Conservation (phyloP, 331 rosid species). For the Telfairia occidentalis region DNA sequence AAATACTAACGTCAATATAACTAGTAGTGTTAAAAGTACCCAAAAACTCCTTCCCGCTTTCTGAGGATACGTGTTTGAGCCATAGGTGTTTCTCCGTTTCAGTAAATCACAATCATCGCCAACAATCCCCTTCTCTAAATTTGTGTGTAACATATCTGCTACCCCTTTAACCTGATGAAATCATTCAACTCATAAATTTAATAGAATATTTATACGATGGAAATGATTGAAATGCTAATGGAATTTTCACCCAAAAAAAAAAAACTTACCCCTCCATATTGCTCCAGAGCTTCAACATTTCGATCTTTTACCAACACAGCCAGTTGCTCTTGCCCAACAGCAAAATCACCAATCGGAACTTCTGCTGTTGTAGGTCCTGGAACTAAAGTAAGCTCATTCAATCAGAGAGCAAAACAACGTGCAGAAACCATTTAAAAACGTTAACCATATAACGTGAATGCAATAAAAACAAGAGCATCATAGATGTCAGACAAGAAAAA, state of each 20-base stretch:
- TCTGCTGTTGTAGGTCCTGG: slow-evolving; percentile 25
- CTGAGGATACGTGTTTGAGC: slow-evolving; percentile 81
- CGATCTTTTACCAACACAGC: slow-evolving; percentile 76
- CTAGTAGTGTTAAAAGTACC: slow-evolving; percentile 28
- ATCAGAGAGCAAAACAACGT: background rate
- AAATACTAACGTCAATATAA: background rate
- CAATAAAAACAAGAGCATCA: background rate
- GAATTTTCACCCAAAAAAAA: background rate
- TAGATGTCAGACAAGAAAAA: background rate
- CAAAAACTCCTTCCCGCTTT: slow-evolving; percentile 75
- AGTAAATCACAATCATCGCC: slow-evolving; percentile 72
- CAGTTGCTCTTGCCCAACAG: slow-evolving; percentile 59
- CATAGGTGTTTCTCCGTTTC: slow-evolving; percentile 57
- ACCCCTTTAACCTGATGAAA: slow-evolving; percentile 62
- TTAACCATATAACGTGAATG: background rate
- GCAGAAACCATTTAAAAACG: background rate
- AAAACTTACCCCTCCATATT: slow-evolving; percentile 68
- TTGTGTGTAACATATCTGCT: slow-evolving; percentile 48
- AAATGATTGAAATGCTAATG: background rate
- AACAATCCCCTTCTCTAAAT: slow-evolving; percentile 61
- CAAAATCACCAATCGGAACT: slow-evolving; percentile 40
- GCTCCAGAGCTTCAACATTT: slow-evolving; percentile 39
- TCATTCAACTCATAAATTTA: slow-evolving; percentile 6
- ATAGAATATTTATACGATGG: background rate
- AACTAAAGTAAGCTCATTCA: background rate